Conservation (phyloP, 2,329 filamentous ascomycete species). For the Raffaelea albimanens region DNA sequence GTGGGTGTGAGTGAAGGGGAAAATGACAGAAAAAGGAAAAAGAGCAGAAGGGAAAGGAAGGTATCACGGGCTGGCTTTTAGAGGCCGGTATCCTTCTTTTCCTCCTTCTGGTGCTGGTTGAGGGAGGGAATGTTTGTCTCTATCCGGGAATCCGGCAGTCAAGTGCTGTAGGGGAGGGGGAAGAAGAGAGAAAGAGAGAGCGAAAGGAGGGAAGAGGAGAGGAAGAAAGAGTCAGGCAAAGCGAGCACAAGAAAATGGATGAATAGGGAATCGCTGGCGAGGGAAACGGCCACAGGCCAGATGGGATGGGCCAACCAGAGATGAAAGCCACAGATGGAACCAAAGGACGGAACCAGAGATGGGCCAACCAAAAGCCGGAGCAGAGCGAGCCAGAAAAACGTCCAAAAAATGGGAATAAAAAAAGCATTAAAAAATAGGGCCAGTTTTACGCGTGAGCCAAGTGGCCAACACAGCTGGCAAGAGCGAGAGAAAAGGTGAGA, state of each 20-base stretch:
- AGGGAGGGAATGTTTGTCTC: background rate
- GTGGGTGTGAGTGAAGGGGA: background rate
- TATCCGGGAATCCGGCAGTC: conserved; percentile 2
- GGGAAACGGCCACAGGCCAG: no score
- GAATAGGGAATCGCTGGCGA: no score
- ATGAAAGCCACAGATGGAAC: no score
- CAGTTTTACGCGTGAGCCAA: no score
- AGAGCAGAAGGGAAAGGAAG: background rate
- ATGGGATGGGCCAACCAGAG: no score
- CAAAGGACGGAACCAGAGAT: no score
- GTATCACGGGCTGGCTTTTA: background rate
- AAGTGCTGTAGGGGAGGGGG: background rate
- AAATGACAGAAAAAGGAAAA: background rate
- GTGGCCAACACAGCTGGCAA: no score
- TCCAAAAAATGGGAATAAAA: no score
- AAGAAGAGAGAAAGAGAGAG: background rate
- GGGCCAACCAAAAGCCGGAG: no score
- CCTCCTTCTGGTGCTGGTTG: background rate
- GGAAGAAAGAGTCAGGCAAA: conserved; percentile 1
- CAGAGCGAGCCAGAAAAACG: background rate
- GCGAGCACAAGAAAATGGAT: background rate
- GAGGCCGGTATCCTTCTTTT: background rate
- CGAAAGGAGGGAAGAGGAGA: background rate
- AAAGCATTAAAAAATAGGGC: no score
- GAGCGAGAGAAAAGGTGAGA: background rate